Percentiles rank a stretch among this genome's conserved stretches.
These are phyloP conservation scores for Phytophthora vignae DNA, from an alignment of 352 stramenopile species.

Conservation along the genomic window DNA sequence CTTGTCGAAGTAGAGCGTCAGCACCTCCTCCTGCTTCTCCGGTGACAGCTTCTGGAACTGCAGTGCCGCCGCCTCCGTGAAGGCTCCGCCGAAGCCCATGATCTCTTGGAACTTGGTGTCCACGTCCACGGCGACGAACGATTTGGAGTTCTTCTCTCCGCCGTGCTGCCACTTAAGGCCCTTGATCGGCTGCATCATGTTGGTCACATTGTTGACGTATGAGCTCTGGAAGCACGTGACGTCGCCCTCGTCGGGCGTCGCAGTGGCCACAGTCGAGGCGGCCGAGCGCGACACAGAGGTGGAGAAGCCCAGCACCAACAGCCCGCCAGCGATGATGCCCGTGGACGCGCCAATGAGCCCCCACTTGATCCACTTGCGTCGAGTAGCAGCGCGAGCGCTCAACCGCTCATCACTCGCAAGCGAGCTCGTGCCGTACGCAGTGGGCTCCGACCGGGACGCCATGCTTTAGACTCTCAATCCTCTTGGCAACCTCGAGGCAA, in stretches of 20 bases:
- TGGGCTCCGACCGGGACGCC: constrained; percentile 36
- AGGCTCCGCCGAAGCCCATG: constrained; percentile 92
- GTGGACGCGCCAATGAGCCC: constrained; percentile 28
- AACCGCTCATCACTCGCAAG: constrained; percentile 38
- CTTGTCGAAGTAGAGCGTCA: constrained; percentile 90
- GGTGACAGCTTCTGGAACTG: constrained; percentile 85
- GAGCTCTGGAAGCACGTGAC: constrained; percentile 75
- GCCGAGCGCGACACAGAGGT: constrained; percentile 9
- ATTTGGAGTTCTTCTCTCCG: constrained; percentile 22
- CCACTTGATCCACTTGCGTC: constrained; percentile 36
- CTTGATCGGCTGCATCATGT: constrained; percentile 71
- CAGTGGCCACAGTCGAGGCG: constrained; percentile 8
- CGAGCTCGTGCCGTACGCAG: constrained; percentile 59
- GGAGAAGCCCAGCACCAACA: constrained; percentile 14
- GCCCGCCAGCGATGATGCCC: constrained; percentile 1
- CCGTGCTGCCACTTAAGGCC: constrained; percentile 50
- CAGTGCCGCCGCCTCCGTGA: constrained; percentile 90
- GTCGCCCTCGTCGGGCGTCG: constrained; percentile 6
- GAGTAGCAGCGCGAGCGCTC: constrained; percentile 17
- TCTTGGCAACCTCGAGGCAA: constrained; percentile 10
- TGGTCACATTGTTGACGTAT: constrained; percentile 59
- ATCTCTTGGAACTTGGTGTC: constrained; percentile 75
- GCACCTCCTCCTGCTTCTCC: constrained; percentile 83
- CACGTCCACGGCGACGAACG: constrained; percentile 60
- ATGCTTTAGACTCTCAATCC: constrained; percentile 8